Percentiles rank a stretch among this genome's conserved stretches.
Conservation (phyloP, 805 yeast genomes). For the Dipodascopsis uninucleata region DNA sequence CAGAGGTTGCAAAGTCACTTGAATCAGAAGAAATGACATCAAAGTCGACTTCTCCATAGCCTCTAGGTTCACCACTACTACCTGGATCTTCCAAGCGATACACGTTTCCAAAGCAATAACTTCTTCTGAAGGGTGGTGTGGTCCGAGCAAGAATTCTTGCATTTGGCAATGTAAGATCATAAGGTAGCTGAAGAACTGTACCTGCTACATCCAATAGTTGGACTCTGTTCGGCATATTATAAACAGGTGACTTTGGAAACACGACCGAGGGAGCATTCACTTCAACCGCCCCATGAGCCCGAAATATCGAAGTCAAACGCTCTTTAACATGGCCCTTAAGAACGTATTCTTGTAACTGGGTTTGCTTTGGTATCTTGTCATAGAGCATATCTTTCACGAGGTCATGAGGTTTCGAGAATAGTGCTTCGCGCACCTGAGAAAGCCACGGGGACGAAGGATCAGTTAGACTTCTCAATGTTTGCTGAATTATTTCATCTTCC, state of each 20-base stretch:
- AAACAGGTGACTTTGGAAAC: conserved; percentile 78
- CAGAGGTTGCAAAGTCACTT: conserved; percentile 54
- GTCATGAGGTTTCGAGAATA: conserved; percentile 81
- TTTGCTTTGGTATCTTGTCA: conserved; percentile 44
- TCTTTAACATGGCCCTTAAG: conserved; percentile 58
- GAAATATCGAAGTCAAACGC: conserved; percentile 60
- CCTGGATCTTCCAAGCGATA: conserved; percentile 46
- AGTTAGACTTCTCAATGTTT: conserved; percentile 77
- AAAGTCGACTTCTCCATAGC: conserved; percentile 78
- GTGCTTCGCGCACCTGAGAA: conserved; percentile 79
- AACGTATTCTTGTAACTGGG: conserved; percentile 47
- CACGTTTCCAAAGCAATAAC: conserved; percentile 75
- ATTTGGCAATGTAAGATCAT: conserved; percentile 83
- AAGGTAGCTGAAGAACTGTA: conserved; percentile 80
- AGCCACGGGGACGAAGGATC: conserved; percentile 95
- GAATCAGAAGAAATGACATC: conserved; percentile 63
- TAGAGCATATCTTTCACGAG: conserved; percentile 80
- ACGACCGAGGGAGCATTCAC: conserved; percentile 60
- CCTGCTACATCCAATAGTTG: conserved; percentile 83
- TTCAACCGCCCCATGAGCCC: conserved; percentile 82
- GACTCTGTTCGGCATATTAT: conserved; percentile 51
- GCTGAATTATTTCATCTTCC: conserved; percentile 84
- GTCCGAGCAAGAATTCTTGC: conserved; percentile 76
- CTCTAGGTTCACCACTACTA: conserved; percentile 48
- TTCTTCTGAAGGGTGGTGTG: conserved; percentile 52